These are phyloP conservation scores for Umbelopsis isabellina DNA, from an alignment of 192 early-diverging fungal genomes.

Conservation along the genomic window DNA sequence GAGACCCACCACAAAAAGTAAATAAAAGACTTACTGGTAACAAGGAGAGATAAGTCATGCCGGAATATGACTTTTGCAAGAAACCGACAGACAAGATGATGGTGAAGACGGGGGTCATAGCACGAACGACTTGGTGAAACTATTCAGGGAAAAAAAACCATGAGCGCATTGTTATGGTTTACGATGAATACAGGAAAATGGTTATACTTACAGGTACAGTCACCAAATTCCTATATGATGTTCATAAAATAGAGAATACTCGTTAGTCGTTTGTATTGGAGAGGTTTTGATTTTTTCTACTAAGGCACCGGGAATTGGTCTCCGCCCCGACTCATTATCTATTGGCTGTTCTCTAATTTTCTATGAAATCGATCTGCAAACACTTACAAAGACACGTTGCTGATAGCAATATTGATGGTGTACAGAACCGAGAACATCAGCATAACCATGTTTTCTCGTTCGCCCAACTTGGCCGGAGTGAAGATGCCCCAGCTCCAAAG, in stretches of 20 bases:
- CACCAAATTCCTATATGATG: constrained; percentile 32
- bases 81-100: constrained; percentile 67
- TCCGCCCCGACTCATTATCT: constrained; percentile 13
- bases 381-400: constrained; percentile 66
- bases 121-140: constrained; percentile 84
- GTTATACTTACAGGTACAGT: constrained; percentile 37
- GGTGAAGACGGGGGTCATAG: constrained; percentile 83
- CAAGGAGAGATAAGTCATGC: constrained; percentile 64
- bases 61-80: constrained; percentile 56
- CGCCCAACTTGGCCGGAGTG: constrained; percentile 42
- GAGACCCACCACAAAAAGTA: neutral
- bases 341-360: neutral
- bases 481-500: constrained; percentile 36
- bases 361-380: constrained; percentile 41
- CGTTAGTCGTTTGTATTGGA: neutral
- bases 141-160: constrained; percentile 10
- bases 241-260: neutral
- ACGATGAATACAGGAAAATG: neutral
- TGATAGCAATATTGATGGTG: constrained; percentile 75
- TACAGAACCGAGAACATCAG: constrained; percentile 70
- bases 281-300: neutral
- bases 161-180: too few relatives aligned
- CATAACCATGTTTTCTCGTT: constrained; percentile 49
- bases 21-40: constrained; percentile 45
- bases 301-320: constrained; percentile 1